Evolutionary conservation across 768 basidiomycete species (phyloP).

Genomic region (Lentinula edodes): DNA sequence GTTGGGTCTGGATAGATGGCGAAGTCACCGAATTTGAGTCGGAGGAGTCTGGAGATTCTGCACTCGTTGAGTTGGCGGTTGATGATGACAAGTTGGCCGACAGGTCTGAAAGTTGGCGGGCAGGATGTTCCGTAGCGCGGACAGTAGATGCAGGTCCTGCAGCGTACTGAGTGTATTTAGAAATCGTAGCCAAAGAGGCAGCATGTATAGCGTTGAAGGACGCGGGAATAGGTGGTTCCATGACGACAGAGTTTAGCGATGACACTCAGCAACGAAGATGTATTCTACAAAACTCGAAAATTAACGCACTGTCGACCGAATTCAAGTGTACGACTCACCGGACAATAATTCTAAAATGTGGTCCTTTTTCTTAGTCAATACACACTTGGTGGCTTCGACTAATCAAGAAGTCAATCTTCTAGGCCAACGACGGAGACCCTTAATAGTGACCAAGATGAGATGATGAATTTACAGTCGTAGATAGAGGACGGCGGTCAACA

Average conservation of each 20-base stretch:
- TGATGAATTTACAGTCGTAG: neutral
- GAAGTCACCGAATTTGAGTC: neutral
- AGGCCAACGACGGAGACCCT: neutral
- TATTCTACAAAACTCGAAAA: neutral
- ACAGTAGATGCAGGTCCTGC: conserved; percentile 1
- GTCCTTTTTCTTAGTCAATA: neutral
- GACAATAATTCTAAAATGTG: neutral
- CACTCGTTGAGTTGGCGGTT: neutral
- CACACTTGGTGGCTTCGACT: neutral
- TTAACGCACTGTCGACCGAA: neutral
- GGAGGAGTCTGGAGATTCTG: neutral
- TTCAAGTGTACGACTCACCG: neutral
- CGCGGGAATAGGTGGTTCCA: neutral
- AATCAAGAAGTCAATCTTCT: neutral
- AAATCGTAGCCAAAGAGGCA: conserved; percentile 16
- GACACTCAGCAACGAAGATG: neutral
- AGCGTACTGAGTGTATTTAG: conserved; percentile 21
- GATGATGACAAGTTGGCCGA: neutral
- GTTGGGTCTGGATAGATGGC: neutral
- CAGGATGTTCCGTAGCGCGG: neutral
- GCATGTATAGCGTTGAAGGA: neutral
- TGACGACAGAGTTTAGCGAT: neutral
- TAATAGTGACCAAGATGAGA: neutral
- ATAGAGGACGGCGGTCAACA: neutral
- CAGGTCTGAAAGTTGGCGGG: neutral